Evolutionary conservation across 768 basidiomycete species (phyloP).

Genomic region (Glaciozyma martinii): DNA sequence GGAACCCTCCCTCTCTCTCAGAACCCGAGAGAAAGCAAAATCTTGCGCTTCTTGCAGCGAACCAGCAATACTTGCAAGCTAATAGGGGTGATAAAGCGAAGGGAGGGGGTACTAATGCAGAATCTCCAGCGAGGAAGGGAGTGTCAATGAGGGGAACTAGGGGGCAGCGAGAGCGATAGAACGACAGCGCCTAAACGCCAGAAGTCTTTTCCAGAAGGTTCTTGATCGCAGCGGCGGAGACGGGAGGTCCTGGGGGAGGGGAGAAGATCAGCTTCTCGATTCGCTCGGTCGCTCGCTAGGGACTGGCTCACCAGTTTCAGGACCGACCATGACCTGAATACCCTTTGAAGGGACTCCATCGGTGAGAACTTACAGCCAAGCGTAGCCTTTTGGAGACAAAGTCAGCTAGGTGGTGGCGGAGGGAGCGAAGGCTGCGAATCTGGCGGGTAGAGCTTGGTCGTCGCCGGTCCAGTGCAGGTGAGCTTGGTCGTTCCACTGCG

Average conservation of each 20-base stretch:
- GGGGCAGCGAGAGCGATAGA: not conserved
- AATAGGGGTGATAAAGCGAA: too few species aligned
- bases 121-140: too few species aligned
- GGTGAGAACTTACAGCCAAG: conserved; percentile 67
- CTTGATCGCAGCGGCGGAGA: conserved; percentile 16
- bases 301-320: not conserved
- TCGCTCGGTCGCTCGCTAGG: not conserved
- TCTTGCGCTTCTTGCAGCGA: too few species aligned
- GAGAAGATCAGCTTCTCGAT: not conserved
- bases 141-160: not conserved
- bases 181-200: too few species aligned
- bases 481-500: not conserved
- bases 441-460: not conserved
- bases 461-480: not conserved
- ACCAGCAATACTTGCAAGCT: too few species aligned
- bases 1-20: too few species aligned
- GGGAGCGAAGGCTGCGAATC: too few species aligned
- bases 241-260: conserved; percentile 3
- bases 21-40: too few species aligned
- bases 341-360: conserved; percentile 75
- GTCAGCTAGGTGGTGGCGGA: not conserved
- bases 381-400: conserved; percentile 57
- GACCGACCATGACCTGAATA: conserved; percentile 63
- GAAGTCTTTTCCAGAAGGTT: conserved; percentile 28
- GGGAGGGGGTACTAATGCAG: too few species aligned